These are phyloP conservation scores for Hirsutella minnesotensis DNA, from an alignment of 2,329 filamentous ascomycete species.

Conservation along the genomic window DNA sequence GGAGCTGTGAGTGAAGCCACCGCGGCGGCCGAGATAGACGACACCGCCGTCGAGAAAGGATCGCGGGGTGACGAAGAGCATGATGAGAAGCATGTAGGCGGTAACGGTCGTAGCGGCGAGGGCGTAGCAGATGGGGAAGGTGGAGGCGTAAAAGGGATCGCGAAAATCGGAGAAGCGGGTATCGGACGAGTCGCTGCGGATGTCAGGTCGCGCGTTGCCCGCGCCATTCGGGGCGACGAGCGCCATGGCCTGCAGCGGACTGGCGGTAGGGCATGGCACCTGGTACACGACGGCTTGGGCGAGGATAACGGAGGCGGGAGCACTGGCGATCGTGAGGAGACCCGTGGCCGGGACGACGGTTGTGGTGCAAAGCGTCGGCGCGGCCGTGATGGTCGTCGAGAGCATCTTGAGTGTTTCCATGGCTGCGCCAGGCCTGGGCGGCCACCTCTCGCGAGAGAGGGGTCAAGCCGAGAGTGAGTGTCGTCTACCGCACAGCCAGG, in stretches of 20 bases:
- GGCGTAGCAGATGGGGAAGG: slow-evolving; percentile 85
- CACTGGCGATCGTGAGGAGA: slow-evolving; percentile 36
- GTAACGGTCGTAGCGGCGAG: slow-evolving; percentile 85
- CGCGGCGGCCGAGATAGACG: slow-evolving; percentile 67
- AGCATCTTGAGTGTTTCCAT: slow-evolving; percentile 6
- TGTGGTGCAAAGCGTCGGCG: slow-evolving; percentile 25
- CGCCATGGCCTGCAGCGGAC: slow-evolving; percentile 10
- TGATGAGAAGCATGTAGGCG: slow-evolving; percentile 83
- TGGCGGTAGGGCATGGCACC: slow-evolving; percentile 17
- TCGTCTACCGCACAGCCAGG: too few relatives aligned
- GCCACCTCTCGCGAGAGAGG: not conserved
- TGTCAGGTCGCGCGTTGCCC: slow-evolving; percentile 21
- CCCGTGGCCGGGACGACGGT: slow-evolving; percentile 31
- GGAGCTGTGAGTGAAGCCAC: slow-evolving; percentile 77
- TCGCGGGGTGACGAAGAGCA: slow-evolving; percentile 87
- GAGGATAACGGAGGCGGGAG: slow-evolving; percentile 43
- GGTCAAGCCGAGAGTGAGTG: not conserved
- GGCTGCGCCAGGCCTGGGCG: not conserved
- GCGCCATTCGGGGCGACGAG: slow-evolving; percentile 27
- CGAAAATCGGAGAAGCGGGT: slow-evolving; percentile 50
- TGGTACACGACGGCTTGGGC: slow-evolving; percentile 45
- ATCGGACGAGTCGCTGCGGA: slow-evolving; percentile 15
- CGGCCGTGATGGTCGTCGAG: slow-evolving; percentile 15
- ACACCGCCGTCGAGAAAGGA: slow-evolving; percentile 82
- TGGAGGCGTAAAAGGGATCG: slow-evolving; percentile 89